Base-by-base conservation (phyloP, 2,329 filamentous ascomycete species). In the Elsinoe necatrix region DNA sequence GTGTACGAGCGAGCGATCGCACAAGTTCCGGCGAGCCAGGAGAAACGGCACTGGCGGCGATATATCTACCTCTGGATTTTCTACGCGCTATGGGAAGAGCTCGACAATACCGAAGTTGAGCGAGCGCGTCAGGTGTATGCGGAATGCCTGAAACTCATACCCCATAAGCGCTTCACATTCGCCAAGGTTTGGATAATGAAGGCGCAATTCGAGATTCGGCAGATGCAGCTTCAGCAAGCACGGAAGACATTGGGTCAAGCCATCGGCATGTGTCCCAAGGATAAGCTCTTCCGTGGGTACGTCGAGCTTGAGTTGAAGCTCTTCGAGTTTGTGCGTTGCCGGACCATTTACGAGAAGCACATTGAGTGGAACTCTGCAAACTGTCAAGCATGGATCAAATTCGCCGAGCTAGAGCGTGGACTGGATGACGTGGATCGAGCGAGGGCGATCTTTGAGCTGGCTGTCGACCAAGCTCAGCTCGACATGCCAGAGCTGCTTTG, bases 51-150 rank as follows among this genome's bases (percentile, higher is more conserved):
- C 70, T 98, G 93, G 93, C 81, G 93, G 62, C 80, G 93, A 34
- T 98, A 98, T 71, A 95, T 98, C 59, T 98, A 97, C 68, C 80
- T 98, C 1, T 98, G 92, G 89, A 82, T 97, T 42, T 96, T 97
- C 73, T 98, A 97, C 71, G 93, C 93, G 8, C 75, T 96, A 16
- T 97, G 87, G 82, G 93, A 97, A 70, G 93, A 98, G 71, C 84
- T 88, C 70, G 86, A 92, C 61, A 86, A 85, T 34, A 85, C 86
- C 63, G 89, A 97, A 65, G 67, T 82, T 21, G 82, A 86, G 23
- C 82, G 93, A 43, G 88, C 92, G 18, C 81, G 87, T 16, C 89
- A 96, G 68, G 89, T 98, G 60, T 98, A 97, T 74, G 83, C 85
- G 63, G 88, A 93, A 62, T 95, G 89, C 64, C 73, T 97, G 47